phyloP scores from a whole-genome alignment of 306 rosid genomes.

The Trifolium subterraneum region DNA sequence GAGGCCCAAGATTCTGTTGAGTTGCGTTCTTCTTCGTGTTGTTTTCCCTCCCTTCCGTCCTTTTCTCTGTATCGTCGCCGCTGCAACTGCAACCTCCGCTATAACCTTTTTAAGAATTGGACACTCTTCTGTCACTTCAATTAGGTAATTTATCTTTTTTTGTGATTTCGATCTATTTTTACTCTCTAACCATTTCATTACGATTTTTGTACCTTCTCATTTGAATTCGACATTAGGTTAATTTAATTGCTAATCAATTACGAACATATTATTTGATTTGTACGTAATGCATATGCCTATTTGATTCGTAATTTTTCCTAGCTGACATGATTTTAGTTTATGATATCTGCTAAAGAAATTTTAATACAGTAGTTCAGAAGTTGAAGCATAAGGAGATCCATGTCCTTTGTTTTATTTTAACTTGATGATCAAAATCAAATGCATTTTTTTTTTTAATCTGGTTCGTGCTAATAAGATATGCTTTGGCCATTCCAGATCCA shows the following conservation, averaged over 20 bases:
- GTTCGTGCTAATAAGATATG: no score
- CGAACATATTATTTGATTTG: no score
- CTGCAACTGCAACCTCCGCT: background rate
- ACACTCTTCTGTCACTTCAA: background rate
- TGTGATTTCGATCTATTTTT: background rate
- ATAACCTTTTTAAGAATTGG: background rate
- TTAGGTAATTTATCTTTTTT: background rate
- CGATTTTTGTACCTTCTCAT: background rate
- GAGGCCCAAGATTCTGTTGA: background rate
- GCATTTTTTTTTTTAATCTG: background rate
- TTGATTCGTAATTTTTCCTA: background rate
- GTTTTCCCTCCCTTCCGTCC: background rate
- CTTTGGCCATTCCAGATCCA: background rate
- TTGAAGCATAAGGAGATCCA: conserved; percentile 15
- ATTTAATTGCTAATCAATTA: no score
- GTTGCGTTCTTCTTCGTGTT: no score
- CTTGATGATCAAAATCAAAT: conserved; percentile 1
- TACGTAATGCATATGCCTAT: no score
- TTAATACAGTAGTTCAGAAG: conserved; percentile 30
- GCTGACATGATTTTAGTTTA: background rate
- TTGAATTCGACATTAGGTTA: background rate
- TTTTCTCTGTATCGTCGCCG: background rate
- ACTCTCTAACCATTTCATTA: background rate
- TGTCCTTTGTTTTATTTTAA: conserved; percentile 8
- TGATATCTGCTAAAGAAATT: conserved; percentile 21